A percentile compares a stretch with the other conserved stretches of the same genome.
phyloP scores from a whole-genome alignment of 192 early-diverging fungal species.

The Obelidium mucronatum region DNA sequence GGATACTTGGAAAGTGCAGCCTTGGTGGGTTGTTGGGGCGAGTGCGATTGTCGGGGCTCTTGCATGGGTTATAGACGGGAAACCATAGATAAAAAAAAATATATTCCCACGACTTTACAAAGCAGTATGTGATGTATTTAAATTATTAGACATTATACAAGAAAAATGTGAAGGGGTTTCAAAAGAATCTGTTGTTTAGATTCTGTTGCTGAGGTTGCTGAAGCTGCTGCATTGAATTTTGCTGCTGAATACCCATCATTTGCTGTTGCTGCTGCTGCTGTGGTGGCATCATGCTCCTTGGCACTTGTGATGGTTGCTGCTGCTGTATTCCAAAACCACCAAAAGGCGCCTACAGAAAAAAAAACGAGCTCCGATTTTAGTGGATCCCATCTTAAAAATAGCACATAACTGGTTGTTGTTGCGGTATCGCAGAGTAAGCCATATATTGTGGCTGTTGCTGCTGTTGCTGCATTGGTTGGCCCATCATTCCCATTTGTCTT shows the following conservation, averaged over 20 bases:
- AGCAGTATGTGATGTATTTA: too few relatives aligned
- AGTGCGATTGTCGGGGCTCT: conserved; percentile 4
- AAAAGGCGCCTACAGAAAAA: too few relatives aligned
- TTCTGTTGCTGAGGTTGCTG: conserved; percentile 23
- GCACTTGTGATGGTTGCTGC: too few relatives aligned
- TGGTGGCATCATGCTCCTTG: too few relatives aligned
- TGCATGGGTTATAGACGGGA: conserved; percentile 7
- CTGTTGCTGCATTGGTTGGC: neutral
- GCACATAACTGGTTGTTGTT: neutral
- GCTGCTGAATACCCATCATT: neutral
- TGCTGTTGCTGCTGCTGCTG: too few relatives aligned
- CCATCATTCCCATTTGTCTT: neutral
- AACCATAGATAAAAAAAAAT: neutral
- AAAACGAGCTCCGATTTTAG: neutral
- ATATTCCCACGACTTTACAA: too few relatives aligned
- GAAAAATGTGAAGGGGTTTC: too few relatives aligned
- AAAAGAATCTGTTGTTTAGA: conserved; percentile 17
- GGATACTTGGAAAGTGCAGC: conserved; percentile 17
- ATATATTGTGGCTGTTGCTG: neutral
- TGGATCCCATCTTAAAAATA: neutral
- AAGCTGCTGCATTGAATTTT: conserved; percentile 18
- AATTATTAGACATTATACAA: too few relatives aligned
- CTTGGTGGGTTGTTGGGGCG: conserved; percentile 4
- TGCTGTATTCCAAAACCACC: too few relatives aligned
- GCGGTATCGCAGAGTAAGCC: neutral